Evolutionary conservation across 768 basidiomycete genomes (phyloP).

Genomic region (Collybia sordida): DNA sequence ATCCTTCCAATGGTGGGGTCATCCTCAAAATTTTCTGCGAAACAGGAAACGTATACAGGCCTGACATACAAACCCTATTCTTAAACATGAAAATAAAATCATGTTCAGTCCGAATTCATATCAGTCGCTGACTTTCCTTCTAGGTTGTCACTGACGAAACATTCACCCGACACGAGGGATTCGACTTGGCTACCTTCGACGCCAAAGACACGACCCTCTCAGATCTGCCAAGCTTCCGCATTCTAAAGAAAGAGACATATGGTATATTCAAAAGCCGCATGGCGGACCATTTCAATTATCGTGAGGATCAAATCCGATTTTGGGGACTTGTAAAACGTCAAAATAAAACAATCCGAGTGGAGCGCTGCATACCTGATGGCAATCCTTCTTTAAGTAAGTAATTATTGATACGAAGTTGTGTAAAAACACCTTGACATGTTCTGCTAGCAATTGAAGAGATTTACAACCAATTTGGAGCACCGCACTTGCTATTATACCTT

Average conservation of each 20-base stretch:
- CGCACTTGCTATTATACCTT: conserved; percentile 91
- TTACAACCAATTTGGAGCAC: too few species aligned
- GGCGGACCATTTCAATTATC: conserved; percentile 82
- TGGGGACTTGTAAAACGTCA: conserved; percentile 99
- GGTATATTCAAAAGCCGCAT: conserved; percentile 89
- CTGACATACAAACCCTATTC: conserved; percentile 97
- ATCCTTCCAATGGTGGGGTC: too few species aligned
- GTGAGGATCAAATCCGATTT: conserved; percentile 84
- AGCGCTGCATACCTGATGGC: conserved; percentile 91
- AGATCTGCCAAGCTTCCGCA: conserved; percentile 91
- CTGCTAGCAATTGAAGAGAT: too few species aligned
- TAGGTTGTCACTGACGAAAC: conserved; percentile 96
- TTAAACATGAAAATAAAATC: conserved; percentile 83
- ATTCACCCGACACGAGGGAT: conserved; percentile 90
- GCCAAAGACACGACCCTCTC: conserved; percentile 98
- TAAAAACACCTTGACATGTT: too few species aligned
- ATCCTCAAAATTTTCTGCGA: conserved; percentile 55
- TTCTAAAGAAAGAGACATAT: conserved; percentile 92
- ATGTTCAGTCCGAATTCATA: neutral
- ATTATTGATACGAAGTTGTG: conserved; percentile 67
- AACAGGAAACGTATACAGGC: too few species aligned
- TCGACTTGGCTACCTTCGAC: conserved; percentile 95
- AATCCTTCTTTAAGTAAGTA: too few species aligned
- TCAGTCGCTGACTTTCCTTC: conserved; percentile 1
- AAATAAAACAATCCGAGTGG: conserved; percentile 98